Evolutionary conservation across 495 filamentous ascomycete species (phyloP).

Genomic region (Glutinoglossum americanum): DNA sequence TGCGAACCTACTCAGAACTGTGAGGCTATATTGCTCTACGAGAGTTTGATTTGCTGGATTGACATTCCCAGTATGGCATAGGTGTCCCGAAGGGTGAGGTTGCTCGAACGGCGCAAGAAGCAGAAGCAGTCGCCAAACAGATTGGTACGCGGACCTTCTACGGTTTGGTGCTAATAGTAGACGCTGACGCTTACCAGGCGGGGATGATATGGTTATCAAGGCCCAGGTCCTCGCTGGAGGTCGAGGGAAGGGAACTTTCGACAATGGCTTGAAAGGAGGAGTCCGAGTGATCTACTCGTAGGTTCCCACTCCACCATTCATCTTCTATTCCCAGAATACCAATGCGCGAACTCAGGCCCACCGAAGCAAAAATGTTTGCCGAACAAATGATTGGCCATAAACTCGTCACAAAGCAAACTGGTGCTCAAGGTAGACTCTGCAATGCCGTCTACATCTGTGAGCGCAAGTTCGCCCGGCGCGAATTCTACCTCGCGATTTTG

Average conservation of each 20-base stretch:
- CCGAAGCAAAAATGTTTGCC: constrained; percentile 91
- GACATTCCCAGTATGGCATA: constrained; percentile 56
- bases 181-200: constrained; percentile 25
- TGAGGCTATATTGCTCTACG: constrained; percentile 18
- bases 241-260: constrained; percentile 89
- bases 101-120: constrained; percentile 63
- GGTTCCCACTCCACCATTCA: constrained; percentile 14
- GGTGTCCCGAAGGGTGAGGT: constrained; percentile 76
- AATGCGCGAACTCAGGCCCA: constrained; percentile 25
- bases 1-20: constrained; percentile 65
- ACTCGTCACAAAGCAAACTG: constrained; percentile 98
- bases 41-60: not conserved
- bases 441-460: constrained; percentile 96
- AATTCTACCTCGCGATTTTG: constrained; percentile 95
- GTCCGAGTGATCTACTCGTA: constrained; percentile 95
- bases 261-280: constrained; percentile 96
- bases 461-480: constrained; percentile 95
- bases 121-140: constrained; percentile 71
- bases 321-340: not conserved
- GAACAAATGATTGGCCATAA: constrained; percentile 99
- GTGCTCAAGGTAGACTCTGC: constrained; percentile 73
- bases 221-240: constrained; percentile 95
- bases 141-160: constrained; percentile 34
- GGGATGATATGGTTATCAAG: constrained; percentile 98
- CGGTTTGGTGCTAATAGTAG: constrained; percentile 1